Percentiles rank a stretch among this genome's conserved stretches.
Evolutionary conservation across 1,139 yeast species (phyloP).

Genomic region (Nakaseomyces bracarensis): DNA sequence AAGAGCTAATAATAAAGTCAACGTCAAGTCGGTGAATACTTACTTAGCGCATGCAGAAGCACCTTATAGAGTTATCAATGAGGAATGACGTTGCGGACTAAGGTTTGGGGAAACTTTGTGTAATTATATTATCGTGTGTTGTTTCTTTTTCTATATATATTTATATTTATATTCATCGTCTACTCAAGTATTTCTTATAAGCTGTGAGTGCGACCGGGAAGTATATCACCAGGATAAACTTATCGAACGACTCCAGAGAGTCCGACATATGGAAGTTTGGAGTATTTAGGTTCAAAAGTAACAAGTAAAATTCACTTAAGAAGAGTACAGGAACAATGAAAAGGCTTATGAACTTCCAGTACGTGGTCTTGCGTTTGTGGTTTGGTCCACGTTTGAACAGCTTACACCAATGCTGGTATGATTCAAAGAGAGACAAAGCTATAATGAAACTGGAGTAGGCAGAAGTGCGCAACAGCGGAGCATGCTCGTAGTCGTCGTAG

Average conservation of each 20-base stretch:
- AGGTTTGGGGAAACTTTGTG: background rate
- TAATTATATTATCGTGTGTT: no score
- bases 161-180: no score
- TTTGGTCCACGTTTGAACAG: slow-evolving; percentile 32
- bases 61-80: background rate
- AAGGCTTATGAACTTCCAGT: slow-evolving; percentile 35
- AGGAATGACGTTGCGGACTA: no score
- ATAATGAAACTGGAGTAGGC: slow-evolving; percentile 31
- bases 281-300: slow-evolving; percentile 44
- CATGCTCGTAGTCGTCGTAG: slow-evolving; percentile 41
- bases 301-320: slow-evolving; percentile 44
- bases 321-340: slow-evolving; percentile 40
- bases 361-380: slow-evolving; percentile 34
- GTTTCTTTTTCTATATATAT: no score
- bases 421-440: slow-evolving; percentile 23
- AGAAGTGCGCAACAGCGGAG: slow-evolving; percentile 27
- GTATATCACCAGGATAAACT: slow-evolving; percentile 25
- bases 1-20: slow-evolving; percentile 26
- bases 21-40: slow-evolving; percentile 20
- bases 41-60: background rate
- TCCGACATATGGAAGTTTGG: slow-evolving; percentile 33
- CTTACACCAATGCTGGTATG: slow-evolving; percentile 24
- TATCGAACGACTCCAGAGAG: slow-evolving; percentile 18
- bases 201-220: slow-evolving; percentile 30
- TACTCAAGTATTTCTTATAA: slow-evolving; percentile 20